These are phyloP conservation scores for Pythium vanterpoolii DNA, from an alignment of 352 stramenopile species.

Conservation along the genomic window DNA sequence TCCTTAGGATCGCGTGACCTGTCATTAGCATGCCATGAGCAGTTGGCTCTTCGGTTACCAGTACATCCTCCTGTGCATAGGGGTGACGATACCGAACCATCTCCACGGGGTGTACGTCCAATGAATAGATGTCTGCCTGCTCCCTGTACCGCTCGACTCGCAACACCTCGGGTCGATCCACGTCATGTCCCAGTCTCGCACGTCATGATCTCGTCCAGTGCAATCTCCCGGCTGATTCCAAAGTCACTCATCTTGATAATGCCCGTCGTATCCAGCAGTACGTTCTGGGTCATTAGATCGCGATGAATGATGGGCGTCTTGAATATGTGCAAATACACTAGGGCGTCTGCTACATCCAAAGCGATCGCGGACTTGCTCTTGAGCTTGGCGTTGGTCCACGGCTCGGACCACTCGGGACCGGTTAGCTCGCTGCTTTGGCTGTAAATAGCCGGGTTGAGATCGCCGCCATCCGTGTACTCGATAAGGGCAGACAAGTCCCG, in stretches of 20 bases:
- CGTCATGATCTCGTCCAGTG: slow-evolving; percentile 26
- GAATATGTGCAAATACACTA: slow-evolving; percentile 26
- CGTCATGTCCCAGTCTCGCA: slow-evolving; percentile 23
- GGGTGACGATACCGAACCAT: slow-evolving; percentile 21
- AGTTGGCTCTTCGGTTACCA: not conserved
- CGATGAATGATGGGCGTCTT: slow-evolving; percentile 18
- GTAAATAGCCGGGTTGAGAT: slow-evolving; percentile 16
- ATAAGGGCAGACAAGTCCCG: slow-evolving; percentile 26
- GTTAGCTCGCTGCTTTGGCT: not conserved
- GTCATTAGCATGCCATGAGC: not conserved
- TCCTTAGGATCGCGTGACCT: not conserved
- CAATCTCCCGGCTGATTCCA: slow-evolving; percentile 16
- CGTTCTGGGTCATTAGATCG: slow-evolving; percentile 23
- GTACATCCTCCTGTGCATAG: slow-evolving; percentile 1
- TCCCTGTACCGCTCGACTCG: slow-evolving; percentile 27
- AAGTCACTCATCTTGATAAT: slow-evolving; percentile 21
- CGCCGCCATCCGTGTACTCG: slow-evolving; percentile 27
- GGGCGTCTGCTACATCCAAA: slow-evolving; percentile 12
- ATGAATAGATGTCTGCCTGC: slow-evolving; percentile 32
- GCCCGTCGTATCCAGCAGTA: slow-evolving; percentile 9
- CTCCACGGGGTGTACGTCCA: slow-evolving; percentile 27
- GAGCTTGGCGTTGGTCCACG: not conserved
- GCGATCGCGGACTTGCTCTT: slow-evolving; percentile 12
- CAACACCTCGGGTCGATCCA: slow-evolving; percentile 29
- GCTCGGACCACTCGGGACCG: not conserved